These are phyloP conservation scores for Mortierella sp. DNA, from an alignment of 371 early-diverging fungal genomes.

Conservation along the genomic window DNA sequence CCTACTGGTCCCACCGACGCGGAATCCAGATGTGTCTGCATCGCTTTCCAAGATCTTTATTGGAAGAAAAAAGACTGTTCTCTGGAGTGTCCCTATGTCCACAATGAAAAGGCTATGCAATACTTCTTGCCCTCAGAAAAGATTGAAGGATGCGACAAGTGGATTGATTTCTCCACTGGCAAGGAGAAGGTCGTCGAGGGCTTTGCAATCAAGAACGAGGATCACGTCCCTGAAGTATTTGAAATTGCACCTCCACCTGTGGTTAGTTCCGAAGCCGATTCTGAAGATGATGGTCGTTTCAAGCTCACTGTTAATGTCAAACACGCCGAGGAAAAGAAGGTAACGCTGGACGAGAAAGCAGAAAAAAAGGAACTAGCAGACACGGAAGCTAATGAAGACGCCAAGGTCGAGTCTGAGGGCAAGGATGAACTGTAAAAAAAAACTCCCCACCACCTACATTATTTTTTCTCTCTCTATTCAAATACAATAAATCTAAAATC, in stretches of 20 bases:
- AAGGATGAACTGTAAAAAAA: constrained; percentile 38
- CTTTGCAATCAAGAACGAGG: constrained; percentile 18
- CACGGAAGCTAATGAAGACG: background rate
- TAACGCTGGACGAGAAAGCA: constrained; percentile 6
- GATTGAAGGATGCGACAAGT: constrained; percentile 52
- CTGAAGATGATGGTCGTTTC: constrained; percentile 16
- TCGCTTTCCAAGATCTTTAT: constrained; percentile 44
- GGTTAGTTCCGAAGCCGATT: constrained; percentile 1
- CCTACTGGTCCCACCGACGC: constrained; percentile 19
- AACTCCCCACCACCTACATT: background rate
- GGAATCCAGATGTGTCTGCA: constrained; percentile 47
- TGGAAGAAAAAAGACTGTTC: constrained; percentile 58
- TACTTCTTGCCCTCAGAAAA: constrained; percentile 35
- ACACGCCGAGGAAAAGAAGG: background rate
- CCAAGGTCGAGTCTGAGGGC: background rate
- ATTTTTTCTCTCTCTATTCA: background rate
- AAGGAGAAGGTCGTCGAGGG: constrained; percentile 35
- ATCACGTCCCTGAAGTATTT: constrained; percentile 35
- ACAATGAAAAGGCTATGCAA: constrained; percentile 29
- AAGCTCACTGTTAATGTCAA: constrained; percentile 17
- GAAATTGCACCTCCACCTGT: constrained; percentile 26
- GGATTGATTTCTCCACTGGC: constrained; percentile 45
- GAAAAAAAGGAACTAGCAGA: constrained; percentile 7
- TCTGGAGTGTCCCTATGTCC: constrained; percentile 37
- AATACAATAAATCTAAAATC: background rate